A percentile compares a stretch with the other conserved stretches of the same genome.
phyloP scores from a whole-genome alignment of 2,329 filamentous ascomycete genomes.

The Aspergillus ibericus region DNA sequence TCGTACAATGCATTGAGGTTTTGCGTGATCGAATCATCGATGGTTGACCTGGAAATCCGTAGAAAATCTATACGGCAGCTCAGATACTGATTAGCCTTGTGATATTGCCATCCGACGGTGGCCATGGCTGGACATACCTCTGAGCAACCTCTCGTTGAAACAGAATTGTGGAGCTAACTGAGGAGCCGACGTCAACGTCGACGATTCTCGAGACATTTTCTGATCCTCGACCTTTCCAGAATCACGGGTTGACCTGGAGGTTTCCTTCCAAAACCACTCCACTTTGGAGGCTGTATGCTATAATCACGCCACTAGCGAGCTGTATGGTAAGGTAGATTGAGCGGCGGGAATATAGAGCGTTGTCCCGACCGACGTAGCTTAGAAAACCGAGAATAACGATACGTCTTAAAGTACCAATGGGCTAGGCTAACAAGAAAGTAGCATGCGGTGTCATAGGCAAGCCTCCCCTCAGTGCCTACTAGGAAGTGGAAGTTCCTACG shows the following conservation, averaged over 20 bases:
- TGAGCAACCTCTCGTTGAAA: slow-evolving; percentile 67
- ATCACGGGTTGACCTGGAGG: slow-evolving; percentile 25
- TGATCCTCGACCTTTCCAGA: slow-evolving; percentile 19
- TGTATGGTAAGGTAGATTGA: not conserved
- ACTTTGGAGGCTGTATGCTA: slow-evolving; percentile 29
- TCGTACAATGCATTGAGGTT: slow-evolving; percentile 87
- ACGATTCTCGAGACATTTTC: slow-evolving; percentile 44
- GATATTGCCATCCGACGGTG: not conserved
- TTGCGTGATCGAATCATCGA: slow-evolving; percentile 92
- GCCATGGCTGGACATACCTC: slow-evolving; percentile 54
- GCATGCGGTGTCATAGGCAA: not conserved
- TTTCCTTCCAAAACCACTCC: slow-evolving; percentile 43
- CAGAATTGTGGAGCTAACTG: slow-evolving; percentile 72
- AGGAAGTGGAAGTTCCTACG: not conserved
- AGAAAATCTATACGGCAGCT: slow-evolving; percentile 70
- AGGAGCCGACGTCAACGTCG: slow-evolving; percentile 47
- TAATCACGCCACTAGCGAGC: not conserved
- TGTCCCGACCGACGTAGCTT: not conserved
- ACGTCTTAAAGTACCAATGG: not conserved
- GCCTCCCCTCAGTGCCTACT: not conserved
- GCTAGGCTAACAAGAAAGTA: not conserved
- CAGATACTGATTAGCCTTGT: slow-evolving; percentile 12
- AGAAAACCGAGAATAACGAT: not conserved
- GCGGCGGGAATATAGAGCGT: no score
- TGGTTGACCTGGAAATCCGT: slow-evolving; percentile 74